phyloP scores from a whole-genome alignment of 1,284 basidiomycete species.

The Marasmius oreades region DNA sequence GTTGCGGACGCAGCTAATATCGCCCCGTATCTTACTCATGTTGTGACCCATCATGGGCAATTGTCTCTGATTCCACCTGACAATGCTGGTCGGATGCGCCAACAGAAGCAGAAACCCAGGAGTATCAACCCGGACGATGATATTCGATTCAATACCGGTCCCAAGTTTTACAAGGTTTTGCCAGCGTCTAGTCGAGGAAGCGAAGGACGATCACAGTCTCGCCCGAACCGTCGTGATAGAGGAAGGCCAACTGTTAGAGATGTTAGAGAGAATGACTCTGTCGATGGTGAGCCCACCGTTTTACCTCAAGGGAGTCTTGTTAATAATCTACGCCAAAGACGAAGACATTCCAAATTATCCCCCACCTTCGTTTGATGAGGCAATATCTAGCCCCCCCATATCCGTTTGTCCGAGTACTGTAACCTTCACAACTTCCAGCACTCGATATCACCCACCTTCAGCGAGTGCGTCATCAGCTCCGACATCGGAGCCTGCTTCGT shows the following conservation, averaged over 20 bases:
- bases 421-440: constrained; percentile 23
- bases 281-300: constrained; percentile 15
- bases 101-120: constrained; percentile 36
- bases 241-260: constrained; percentile 13
- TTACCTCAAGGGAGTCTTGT: not conserved
- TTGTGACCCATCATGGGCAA: constrained; percentile 52
- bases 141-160: constrained; percentile 35
- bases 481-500: not conserved
- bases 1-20: constrained; percentile 47
- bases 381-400: constrained; percentile 34
- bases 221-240: constrained; percentile 16
- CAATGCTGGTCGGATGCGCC: constrained; percentile 50
- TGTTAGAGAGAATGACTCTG: constrained; percentile 12
- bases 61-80: constrained; percentile 47
- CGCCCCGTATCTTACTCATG: constrained; percentile 56
- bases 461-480: constrained; percentile 14
- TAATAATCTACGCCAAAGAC: not conserved
- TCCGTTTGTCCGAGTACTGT: constrained; percentile 29
- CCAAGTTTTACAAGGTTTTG: constrained; percentile 17
- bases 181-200: constrained; percentile 9
- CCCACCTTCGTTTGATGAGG: constrained; percentile 57
- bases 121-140: constrained; percentile 25
- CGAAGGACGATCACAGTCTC: constrained; percentile 20
- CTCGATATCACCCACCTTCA: not conserved
- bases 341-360: constrained; percentile 52